Evolutionary conservation across 805 yeast species (phyloP).

Genomic region (Candida coleopterorum): DNA sequence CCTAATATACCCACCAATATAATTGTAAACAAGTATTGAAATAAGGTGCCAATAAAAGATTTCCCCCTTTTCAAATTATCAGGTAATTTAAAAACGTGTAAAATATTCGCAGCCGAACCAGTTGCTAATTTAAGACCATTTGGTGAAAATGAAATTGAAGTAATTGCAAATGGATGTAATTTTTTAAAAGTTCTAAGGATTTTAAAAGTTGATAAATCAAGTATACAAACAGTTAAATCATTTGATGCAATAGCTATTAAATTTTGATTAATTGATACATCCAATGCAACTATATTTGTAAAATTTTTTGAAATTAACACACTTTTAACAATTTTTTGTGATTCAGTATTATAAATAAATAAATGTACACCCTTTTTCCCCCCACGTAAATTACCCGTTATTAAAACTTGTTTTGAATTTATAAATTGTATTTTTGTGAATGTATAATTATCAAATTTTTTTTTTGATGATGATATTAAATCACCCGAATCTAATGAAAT

Average conservation of each 20-base stretch:
- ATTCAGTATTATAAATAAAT: constrained; percentile 39
- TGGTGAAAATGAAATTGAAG: constrained; percentile 65
- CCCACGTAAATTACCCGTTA: constrained; percentile 29
- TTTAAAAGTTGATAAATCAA: constrained; percentile 48
- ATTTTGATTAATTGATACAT: constrained; percentile 38
- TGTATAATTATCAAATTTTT: constrained; percentile 19
- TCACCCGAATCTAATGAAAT: constrained; percentile 47
- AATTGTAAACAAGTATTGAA: constrained; percentile 31
- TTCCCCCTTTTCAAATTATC: constrained; percentile 38
- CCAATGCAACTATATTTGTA: constrained; percentile 51
- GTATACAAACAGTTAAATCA: constrained; percentile 62
- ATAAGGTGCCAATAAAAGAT: constrained; percentile 23
- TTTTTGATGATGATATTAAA: constrained; percentile 23
- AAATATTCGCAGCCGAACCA: constrained; percentile 72
- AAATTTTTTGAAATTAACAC: constrained; percentile 42
- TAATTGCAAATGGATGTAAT: constrained; percentile 75
- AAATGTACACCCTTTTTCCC: constrained; percentile 37
- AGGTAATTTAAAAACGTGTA: constrained; percentile 61
- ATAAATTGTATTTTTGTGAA: constrained; percentile 43
- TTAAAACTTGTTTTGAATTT: constrained; percentile 25
- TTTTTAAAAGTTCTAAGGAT: constrained; percentile 48
- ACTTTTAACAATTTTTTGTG: constrained; percentile 39
- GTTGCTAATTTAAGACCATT: constrained; percentile 64
- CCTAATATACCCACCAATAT: constrained; percentile 28
- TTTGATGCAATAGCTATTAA: constrained; percentile 56